A percentile compares a stretch with the other conserved stretches of the same genome.
Conservation (phyloP, 2,329 filamentous ascomycete genomes). For the Cladophialophora chaetospira region DNA sequence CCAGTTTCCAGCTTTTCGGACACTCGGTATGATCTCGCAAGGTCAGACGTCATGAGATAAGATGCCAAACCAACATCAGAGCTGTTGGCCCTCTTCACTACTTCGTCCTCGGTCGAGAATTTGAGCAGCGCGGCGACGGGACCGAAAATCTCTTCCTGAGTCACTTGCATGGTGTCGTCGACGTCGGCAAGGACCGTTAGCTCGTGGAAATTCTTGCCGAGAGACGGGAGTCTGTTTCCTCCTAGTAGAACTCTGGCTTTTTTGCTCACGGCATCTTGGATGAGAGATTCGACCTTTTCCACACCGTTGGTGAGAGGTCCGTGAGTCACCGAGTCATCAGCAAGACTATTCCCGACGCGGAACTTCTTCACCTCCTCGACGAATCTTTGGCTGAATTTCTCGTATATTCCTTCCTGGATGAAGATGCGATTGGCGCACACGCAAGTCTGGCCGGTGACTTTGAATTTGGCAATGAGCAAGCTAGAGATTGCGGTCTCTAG, state of each 20-base stretch:
- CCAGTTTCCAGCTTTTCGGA: conserved; percentile 69
- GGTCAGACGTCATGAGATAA: conserved; percentile 59
- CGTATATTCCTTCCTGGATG: conserved; percentile 75
- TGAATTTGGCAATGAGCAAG: conserved; percentile 20
- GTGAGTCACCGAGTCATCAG: conserved; percentile 69
- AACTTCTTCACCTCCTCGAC: conserved; percentile 72
- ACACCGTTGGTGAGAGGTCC: conserved; percentile 60
- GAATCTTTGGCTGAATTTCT: conserved; percentile 68
- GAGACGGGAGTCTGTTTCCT: conserved; percentile 20
- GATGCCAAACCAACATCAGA: conserved; percentile 57
- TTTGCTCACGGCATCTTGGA: conserved; percentile 29
- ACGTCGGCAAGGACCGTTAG: conserved; percentile 62
- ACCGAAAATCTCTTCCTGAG: conserved; percentile 63
- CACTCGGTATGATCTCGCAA: conserved; percentile 35
- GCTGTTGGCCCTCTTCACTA: conserved; percentile 58
- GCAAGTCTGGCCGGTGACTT: conserved; percentile 28
- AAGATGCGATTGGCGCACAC: conserved; percentile 69
- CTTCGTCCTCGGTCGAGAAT: conserved; percentile 59
- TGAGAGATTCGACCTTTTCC: conserved; percentile 22
- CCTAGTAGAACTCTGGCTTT: conserved; percentile 33
- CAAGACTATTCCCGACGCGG: conserved; percentile 66
- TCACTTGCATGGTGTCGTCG: conserved; percentile 57
- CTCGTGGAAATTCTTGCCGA: conserved; percentile 57
- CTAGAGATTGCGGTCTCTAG: conserved; percentile 34
- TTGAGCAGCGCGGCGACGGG: conserved; percentile 36